Evolutionary conservation across 768 basidiomycete genomes (phyloP), one percentile per base, ranked within the genome.

Genomic region (Tulasnella sp.): DNA sequence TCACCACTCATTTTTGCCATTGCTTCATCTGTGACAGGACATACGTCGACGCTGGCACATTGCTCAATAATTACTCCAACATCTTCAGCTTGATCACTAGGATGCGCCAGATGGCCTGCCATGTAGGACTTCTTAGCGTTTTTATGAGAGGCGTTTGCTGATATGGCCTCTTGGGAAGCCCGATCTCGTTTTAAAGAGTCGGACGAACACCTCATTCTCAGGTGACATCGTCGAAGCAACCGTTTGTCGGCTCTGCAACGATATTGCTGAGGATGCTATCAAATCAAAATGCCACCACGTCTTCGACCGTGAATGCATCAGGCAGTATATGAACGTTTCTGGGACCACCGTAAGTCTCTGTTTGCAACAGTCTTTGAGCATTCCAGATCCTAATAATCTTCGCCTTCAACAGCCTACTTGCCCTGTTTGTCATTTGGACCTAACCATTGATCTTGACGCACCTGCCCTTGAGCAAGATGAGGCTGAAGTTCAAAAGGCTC

Each of bases 181-280:
- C 7, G 97, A 98, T 83, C 88, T 99, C 44, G 96, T 99, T 18
- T 86, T 98, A 26, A 89, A 93, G 73, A 93, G 92, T 86, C 96
- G 92, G 86, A 92, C 88, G 32, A 95, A 93, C 78, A 80, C 80
- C 42, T 76, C 81, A 42, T 80, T 82, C 16, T 88, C 90, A 0
- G 86, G 86, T 15, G 89, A 91, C 40, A 82, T 86, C 6, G 88
- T 87, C 15, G 94, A 97, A 83, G 91, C 91, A 2, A 92, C 93
- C 0, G 89, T 98, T 10, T 99, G 98, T 82, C 89, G 98, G 76
- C 85, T 99, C n/a, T 99, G 98, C 84, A 94, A 95, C 81, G 98
- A 99, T 81, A 87, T 98, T 55, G 97, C 95, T 0, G 98, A 99
- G 84, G 98, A 99, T 82, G 95, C 98, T 3, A 98, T 99, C 80